Evolutionary conservation across 164 flowering plant species (phyloP), one percentile per base, ranked within the genome.

Genomic region (Pachysandra terminalis): DNA sequence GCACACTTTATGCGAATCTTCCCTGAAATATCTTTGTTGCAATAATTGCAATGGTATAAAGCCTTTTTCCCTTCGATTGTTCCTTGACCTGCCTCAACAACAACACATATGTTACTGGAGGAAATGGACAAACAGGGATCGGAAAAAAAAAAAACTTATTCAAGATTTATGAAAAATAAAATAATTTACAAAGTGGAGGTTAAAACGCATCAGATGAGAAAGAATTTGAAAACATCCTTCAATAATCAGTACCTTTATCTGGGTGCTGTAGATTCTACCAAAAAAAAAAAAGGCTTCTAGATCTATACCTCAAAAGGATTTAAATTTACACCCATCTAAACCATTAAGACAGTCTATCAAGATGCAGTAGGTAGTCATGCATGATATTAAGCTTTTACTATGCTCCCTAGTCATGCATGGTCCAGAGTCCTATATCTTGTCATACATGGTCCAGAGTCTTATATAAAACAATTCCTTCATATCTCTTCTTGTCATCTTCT

Each of bases 11-110:
- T 86, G 5, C 96, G 90, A 71, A 86, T 81, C 75, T 78, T 86
- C 59, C 93, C 93, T 19, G 93, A 78, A 52, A 90, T 84, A 70
- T 90, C 96, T 74, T 90, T 90, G 68, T 85, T 87, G 83, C 96
- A 90, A 72, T 90, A 86, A 65, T 90, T 87, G 79, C 96, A 90
- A 64, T 90, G 92, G 76, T 86, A 87, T 59, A 83, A 74, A 68
- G 95, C 89, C 78, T 63, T 77, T 73, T 86, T 86, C 75, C 92
- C 89, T 45, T 87, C 93, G 63, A 59, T 69, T 55, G 84, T 67
- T 76, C 87, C 93, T 76, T 80, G 88, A 71, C 82, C 90, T 83
- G 74, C 26, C 45, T 35, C 73, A 73, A 28, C n/a, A 32, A 65
- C 48, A 63, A 53, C 60, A 40, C 16, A 41, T 64, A n/a, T n/a